phyloP scores from a whole-genome alignment of 2,329 filamentous ascomycete genomes.

The Talaromyces sp. region DNA sequence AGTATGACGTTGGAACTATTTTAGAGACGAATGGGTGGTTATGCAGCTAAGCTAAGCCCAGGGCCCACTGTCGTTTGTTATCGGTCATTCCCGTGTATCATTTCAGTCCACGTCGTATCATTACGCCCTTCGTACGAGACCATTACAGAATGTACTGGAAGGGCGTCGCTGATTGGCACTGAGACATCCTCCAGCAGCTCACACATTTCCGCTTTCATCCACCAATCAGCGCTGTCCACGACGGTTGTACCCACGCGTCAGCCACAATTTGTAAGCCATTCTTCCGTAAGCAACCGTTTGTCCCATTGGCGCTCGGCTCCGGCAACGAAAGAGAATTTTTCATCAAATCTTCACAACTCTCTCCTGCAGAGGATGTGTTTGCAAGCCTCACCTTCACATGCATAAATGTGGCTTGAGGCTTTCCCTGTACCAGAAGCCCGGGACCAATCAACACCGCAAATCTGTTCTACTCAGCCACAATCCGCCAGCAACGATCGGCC shows the following conservation, averaged over 20 bases:
- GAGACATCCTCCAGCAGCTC: background rate
- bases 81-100: constrained; percentile 4
- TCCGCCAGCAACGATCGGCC: background rate
- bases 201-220: background rate
- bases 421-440: background rate
- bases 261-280: constrained; percentile 13
- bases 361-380: no score
- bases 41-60: constrained; percentile 4
- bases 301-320: constrained; percentile 6
- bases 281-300: background rate
- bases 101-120: background rate
- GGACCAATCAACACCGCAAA: background rate
- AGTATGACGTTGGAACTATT: constrained; percentile 14
- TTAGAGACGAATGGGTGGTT: constrained; percentile 1
- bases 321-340: constrained; percentile 6
- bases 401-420: constrained; percentile 1
- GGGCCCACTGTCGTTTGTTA: background rate
- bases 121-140: background rate
- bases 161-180: background rate
- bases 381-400: background rate
- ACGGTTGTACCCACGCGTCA: background rate
- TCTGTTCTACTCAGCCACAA: constrained; percentile 13
- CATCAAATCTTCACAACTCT: background rate
- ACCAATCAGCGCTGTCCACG: constrained; percentile 1
- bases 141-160: constrained; percentile 3